Base-by-base conservation (phyloP, 2,329 filamentous ascomycete genomes). In the Ceratocystis diversiconidia region DNA sequence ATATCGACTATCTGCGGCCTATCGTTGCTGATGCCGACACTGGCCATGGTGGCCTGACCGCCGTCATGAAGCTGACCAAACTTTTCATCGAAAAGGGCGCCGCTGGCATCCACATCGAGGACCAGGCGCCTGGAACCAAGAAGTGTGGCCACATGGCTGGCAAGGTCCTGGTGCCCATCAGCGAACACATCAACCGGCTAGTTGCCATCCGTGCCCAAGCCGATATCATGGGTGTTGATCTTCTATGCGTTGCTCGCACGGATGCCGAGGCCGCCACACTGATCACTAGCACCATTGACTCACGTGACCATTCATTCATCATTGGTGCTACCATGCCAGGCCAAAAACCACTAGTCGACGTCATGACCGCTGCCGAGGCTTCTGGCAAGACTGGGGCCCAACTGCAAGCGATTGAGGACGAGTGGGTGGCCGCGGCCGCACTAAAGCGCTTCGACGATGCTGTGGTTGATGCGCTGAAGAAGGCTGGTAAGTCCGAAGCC, bases 101-200 rank as follows among this genome's bases (percentile, higher is more conserved):
- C 59, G 94, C 94, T 52, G 94, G 94, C 70, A 96, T 99, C 73
- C 94, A 99, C 78, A 96, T 99, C 71, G 94, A 99, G 78, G 94
- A 99, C 75, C 94, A 97, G 78, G 92, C 94, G 3, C 92, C 94
- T 2, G 94, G 94, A 65, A 97, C 94, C 62, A 99, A 99, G 85
- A 99, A 99, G 84, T 99, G 94, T 76, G 94, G 94, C 69, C 94
- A 97, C 79, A 97, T 97, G 94, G 94, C 94, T 70, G 94, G 94
- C 73, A 97, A 97, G 79, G 94, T 97, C 55, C 81, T 99, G 68
- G 94, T 99, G 63, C 94, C 94, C 62, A 95, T 96, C 74, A 89
- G 85, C 77, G 94, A 99, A 79, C 94, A 99, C 80, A 96, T 97
- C 79, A 97, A 96, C 80, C 88, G 94, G 65, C 82, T 99, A 65